These are phyloP conservation scores for Pichia eremophila DNA, from an alignment of 805 yeast genomes.

Conservation along the genomic window DNA sequence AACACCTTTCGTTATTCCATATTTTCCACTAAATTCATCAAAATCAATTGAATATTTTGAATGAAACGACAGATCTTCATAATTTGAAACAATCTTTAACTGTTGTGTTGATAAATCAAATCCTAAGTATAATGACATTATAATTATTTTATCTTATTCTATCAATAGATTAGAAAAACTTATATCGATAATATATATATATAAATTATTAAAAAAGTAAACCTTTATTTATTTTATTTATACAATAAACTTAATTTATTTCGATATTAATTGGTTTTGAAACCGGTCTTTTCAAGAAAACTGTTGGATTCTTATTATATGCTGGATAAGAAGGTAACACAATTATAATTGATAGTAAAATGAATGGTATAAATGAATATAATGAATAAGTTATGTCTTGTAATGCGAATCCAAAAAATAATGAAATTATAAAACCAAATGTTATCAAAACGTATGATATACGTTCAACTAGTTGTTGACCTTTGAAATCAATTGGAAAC, in stretches of 20 bases:
- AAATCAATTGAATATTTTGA: constrained; percentile 59
- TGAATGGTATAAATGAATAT: constrained; percentile 30
- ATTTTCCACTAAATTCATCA: constrained; percentile 45
- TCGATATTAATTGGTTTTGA: constrained; percentile 8
- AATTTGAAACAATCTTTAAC: constrained; percentile 62
- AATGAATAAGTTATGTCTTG: constrained; percentile 35
- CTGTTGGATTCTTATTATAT: constrained; percentile 40
- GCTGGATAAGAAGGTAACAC: constrained; percentile 52
- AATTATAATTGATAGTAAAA: constrained; percentile 26
- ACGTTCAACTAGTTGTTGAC: constrained; percentile 38
- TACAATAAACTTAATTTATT: neutral
- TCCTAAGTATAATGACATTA: constrained; percentile 41
- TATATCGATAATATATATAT: neutral
- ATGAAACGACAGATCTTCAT: constrained; percentile 38
- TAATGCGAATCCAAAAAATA: constrained; percentile 38
- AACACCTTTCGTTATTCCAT: constrained; percentile 70
- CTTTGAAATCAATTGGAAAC: constrained; percentile 38
- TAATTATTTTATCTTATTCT: neutral
- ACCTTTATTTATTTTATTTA: neutral
- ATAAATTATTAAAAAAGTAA: neutral
- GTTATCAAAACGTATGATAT: constrained; percentile 21
- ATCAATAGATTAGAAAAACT: neutral
- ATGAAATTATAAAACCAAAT: constrained; percentile 30
- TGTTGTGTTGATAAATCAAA: constrained; percentile 89
- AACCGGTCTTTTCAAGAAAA: constrained; percentile 33